phyloP scores from a whole-genome alignment of 2,329 filamentous ascomycete species.

The Calonectria montana region DNA sequence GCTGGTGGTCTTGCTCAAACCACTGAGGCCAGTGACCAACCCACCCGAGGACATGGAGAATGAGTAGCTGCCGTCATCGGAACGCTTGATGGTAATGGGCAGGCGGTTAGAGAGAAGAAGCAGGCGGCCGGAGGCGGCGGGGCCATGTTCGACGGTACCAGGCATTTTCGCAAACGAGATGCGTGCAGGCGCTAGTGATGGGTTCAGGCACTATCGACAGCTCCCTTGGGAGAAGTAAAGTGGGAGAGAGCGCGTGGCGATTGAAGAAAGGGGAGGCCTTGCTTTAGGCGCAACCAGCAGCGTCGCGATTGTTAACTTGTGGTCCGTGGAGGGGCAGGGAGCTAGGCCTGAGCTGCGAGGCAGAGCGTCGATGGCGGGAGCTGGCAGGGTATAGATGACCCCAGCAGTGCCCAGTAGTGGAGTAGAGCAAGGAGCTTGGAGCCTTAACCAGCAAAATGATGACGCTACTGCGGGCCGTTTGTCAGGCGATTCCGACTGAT shows the following conservation, averaged over 20 bases:
- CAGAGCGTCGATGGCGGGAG: conserved; percentile 22
- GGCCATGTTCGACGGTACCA: conserved; percentile 47
- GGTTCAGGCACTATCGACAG: not conserved
- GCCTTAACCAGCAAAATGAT: conserved; percentile 36
- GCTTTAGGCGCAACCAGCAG: conserved; percentile 34
- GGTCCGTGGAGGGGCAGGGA: conserved; percentile 43
- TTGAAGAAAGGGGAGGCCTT: conserved; percentile 19
- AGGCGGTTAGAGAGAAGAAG: conserved; percentile 94
- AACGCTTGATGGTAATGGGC: conserved; percentile 95
- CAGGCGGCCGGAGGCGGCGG: conserved; percentile 63
- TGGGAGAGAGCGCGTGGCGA: not conserved
- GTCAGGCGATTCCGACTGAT: conserved; percentile 39
- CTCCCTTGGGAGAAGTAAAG: not conserved
- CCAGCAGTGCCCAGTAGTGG: conserved; percentile 41
- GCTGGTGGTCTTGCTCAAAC: conserved; percentile 89
- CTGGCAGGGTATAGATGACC: conserved; percentile 39
- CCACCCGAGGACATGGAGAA: conserved; percentile 98
- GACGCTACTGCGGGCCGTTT: conserved; percentile 42
- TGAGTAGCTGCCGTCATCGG: conserved; percentile 89
- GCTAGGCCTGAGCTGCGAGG: conserved; percentile 30
- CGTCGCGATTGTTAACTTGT: conserved; percentile 26
- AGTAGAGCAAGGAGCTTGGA: conserved; percentile 42
- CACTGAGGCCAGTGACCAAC: conserved; percentile 92
- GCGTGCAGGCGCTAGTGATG: not conserved
- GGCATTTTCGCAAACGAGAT: conserved; percentile 47